Conservation (phyloP, 495 filamentous ascomycete species). For the Aspergillus bridgeri region DNA sequence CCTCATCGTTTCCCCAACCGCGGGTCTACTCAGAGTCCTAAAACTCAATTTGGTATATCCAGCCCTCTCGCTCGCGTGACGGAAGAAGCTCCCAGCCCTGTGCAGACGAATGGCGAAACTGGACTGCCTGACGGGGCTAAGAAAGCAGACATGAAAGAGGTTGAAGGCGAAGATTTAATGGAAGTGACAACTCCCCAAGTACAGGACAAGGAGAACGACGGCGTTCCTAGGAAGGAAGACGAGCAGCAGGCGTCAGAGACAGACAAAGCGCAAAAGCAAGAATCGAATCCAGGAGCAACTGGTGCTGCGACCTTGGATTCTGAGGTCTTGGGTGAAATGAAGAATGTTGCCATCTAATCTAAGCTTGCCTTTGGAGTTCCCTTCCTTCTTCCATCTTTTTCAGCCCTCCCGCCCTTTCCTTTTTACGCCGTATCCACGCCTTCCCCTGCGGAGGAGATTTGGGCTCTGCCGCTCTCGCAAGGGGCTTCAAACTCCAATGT, state of each 20-base stretch:
- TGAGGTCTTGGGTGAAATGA: constrained; percentile 52
- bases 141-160: constrained; percentile 30
- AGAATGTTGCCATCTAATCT: constrained; percentile 58
- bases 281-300: constrained; percentile 26
- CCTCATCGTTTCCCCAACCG: constrained; percentile 51
- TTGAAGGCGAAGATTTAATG: constrained; percentile 39
- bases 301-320: constrained; percentile 27
- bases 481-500: constrained; percentile 4
- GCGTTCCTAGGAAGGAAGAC: constrained; percentile 21
- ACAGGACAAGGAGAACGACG: constrained; percentile 38
- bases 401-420: constrained; percentile 12
- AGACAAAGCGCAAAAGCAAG: constrained; percentile 32
- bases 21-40: constrained; percentile 45
- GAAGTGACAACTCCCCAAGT: constrained; percentile 44
- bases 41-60: constrained; percentile 48
- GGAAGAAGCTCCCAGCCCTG: constrained; percentile 44
- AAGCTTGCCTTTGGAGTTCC: constrained; percentile 13
- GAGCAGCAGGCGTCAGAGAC: constrained; percentile 23
- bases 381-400: constrained; percentile 15
- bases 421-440: constrained; percentile 10
- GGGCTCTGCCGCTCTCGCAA: constrained; percentile 14
- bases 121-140: constrained; percentile 30
- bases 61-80: constrained; percentile 53
- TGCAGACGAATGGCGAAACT: constrained; percentile 28
- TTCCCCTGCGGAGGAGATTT: constrained; percentile 10